These are phyloP conservation scores for Flaveria linearis DNA, from an alignment of 129 eudicot genomes.

Conservation along the genomic window DNA sequence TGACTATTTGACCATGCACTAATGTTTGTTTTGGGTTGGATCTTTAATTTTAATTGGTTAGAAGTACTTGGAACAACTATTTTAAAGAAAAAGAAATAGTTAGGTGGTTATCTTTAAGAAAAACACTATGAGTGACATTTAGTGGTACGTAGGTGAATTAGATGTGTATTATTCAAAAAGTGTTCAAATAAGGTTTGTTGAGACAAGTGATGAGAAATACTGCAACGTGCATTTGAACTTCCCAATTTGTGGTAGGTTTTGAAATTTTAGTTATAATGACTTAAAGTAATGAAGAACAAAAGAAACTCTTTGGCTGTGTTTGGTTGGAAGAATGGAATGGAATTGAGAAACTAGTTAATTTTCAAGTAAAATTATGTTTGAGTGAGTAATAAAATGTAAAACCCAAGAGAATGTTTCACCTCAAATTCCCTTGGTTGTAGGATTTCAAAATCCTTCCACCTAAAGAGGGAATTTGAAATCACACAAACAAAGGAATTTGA, in stretches of 20 bases:
- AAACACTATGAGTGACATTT: not conserved
- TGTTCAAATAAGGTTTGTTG: slow-evolving; percentile 11
- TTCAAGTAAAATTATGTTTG: too few species aligned
- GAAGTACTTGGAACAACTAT: not conserved
- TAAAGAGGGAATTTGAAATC: too few species aligned
- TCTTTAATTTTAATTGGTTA: not conserved
- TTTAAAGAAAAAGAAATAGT: not conserved
- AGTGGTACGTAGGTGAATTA: not conserved
- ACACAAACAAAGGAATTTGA: too few species aligned
- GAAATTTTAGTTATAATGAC: not conserved
- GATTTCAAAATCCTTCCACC: too few species aligned
- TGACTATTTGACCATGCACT: not conserved
- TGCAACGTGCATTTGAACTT: slow-evolving; percentile 22
- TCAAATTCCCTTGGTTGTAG: too few species aligned
- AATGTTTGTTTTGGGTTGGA: not conserved
- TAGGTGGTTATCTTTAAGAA: not conserved
- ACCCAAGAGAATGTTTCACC: too few species aligned
- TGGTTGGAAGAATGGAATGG: too few species aligned
- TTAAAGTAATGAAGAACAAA: not conserved
- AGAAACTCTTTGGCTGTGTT: not conserved
- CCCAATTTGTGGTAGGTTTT: not conserved
- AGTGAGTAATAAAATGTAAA: too few species aligned
- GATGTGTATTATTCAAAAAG: not conserved
- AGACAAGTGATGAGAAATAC: slow-evolving; percentile 2
- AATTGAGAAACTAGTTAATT: too few species aligned